phyloP scores from a whole-genome alignment of 2,329 filamentous ascomycete genomes.

The Pseudocercospora fijiensis region DNA sequence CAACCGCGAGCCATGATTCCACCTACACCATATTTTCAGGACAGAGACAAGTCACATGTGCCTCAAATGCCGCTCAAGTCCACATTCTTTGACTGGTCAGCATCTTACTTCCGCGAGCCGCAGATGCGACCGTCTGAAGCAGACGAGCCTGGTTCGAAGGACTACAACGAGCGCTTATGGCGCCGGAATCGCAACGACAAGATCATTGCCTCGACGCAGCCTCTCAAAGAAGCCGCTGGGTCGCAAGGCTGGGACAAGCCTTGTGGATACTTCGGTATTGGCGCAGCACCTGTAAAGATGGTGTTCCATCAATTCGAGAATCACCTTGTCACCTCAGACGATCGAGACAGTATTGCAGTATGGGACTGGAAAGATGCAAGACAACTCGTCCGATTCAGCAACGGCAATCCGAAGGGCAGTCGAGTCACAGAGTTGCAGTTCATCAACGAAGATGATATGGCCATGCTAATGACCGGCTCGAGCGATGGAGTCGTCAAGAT shows the following conservation, averaged over 20 bases:
- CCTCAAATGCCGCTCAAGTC: constrained; percentile 75
- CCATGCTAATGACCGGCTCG: constrained; percentile 88
- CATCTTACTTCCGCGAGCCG: constrained; percentile 94
- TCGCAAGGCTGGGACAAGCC: constrained; percentile 84
- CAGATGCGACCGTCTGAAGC: constrained; percentile 97
- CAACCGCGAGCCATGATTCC: constrained; percentile 75
- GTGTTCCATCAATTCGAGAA: constrained; percentile 98
- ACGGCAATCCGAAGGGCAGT: constrained; percentile 87
- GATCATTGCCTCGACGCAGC: constrained; percentile 89
- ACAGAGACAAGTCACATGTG: constrained; percentile 58
- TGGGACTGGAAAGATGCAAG: constrained; percentile 88
- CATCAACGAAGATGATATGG: constrained; percentile 97
- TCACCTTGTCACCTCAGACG: constrained; percentile 89
- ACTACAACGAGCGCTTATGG: constrained; percentile 96
- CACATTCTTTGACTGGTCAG: constrained; percentile 90
- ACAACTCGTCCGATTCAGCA: constrained; percentile 81
- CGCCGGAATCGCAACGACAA: constrained; percentile 86
- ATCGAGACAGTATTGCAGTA: constrained; percentile 79
- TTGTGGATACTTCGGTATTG: constrained; percentile 81
- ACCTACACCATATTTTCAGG: constrained; percentile 70
- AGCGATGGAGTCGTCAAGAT: constrained; percentile 93
- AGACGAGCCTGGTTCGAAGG: constrained; percentile 91
- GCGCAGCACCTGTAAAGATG: constrained; percentile 86
- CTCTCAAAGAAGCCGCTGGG: constrained; percentile 83
- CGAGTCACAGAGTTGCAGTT: constrained; percentile 94